Conservation (phyloP, 306 rosid species). For the Rosa rugosa region DNA sequence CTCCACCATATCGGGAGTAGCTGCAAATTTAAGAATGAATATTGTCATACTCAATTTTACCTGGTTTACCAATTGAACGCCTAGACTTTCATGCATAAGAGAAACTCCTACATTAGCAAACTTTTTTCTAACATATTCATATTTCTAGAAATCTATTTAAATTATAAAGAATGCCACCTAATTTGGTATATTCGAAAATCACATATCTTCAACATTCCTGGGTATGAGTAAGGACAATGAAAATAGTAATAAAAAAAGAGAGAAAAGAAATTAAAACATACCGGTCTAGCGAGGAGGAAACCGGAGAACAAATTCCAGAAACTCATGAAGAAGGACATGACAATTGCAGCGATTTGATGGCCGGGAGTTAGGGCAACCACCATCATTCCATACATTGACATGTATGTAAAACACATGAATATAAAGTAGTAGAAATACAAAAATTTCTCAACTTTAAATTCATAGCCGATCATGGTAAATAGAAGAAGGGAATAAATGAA, state of each 20-base stretch:
- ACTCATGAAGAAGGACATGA: constrained; percentile 51
- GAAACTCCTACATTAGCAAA: not conserved
- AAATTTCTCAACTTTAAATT: constrained; percentile 40
- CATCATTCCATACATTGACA: constrained; percentile 70
- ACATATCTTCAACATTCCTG: not conserved
- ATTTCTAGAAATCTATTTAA: too few relatives aligned
- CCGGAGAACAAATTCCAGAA: constrained; percentile 80
- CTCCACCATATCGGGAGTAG: constrained; percentile 40
- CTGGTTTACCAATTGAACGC: not conserved
- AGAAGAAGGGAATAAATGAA: constrained; percentile 35
- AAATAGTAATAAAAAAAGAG: not conserved
- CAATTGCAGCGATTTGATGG: constrained; percentile 54
- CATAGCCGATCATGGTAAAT: constrained; percentile 60
- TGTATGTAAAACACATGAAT: constrained; percentile 59
- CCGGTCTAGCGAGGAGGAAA: constrained; percentile 64
- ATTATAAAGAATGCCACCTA: too few relatives aligned
- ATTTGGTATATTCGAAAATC: too few relatives aligned
- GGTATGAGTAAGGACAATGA: not conserved
- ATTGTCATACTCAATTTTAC: not conserved
- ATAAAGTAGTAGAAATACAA: constrained; percentile 63
- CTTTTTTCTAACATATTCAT: too few relatives aligned
- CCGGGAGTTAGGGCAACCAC: constrained; percentile 57
- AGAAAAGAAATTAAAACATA: constrained; percentile 3
- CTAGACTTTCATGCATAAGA: not conserved
- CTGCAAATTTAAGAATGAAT: constrained; percentile 16